These are phyloP conservation scores for Dendrobium officinale DNA, from an alignment of 106 monocot species.

Conservation along the genomic window DNA sequence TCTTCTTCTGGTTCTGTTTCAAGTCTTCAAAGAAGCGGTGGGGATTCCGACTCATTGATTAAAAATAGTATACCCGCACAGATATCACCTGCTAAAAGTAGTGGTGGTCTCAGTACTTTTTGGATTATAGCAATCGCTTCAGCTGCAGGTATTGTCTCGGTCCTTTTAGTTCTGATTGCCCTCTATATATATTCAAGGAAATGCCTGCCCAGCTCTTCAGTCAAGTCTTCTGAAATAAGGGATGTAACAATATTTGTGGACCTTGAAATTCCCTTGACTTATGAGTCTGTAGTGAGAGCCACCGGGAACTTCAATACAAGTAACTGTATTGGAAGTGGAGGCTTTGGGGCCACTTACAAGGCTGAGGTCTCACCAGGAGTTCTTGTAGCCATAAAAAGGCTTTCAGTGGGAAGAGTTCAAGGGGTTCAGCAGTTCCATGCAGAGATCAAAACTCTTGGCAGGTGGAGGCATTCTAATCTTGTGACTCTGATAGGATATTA, in stretches of 20 bases:
- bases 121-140: slow-evolving; percentile 85
- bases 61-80: slow-evolving; percentile 11
- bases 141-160: slow-evolving; percentile 71
- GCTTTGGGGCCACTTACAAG: slow-evolving; percentile 96
- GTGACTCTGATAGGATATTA: slow-evolving; percentile 71
- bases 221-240: slow-evolving; percentile 33
- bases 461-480: slow-evolving; percentile 54
- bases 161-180: slow-evolving; percentile 56
- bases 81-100: slow-evolving; percentile 12
- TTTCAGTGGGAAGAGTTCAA: slow-evolving; percentile 62
- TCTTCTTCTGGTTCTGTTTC: slow-evolving; percentile 20
- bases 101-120: slow-evolving; percentile 47
- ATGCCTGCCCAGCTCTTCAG: slow-evolving; percentile 42
- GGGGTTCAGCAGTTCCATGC: slow-evolving; percentile 64
- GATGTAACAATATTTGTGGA: slow-evolving; percentile 72
- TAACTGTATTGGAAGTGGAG: slow-evolving; percentile 92
- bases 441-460: slow-evolving; percentile 64
- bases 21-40: slow-evolving; percentile 16
- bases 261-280: slow-evolving; percentile 78
- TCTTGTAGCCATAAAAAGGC: slow-evolving; percentile 87
- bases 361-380: slow-evolving; percentile 89
- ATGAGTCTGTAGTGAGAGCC: slow-evolving; percentile 71
- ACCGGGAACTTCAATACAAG: slow-evolving; percentile 70
- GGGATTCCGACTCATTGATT: slow-evolving; percentile 13
- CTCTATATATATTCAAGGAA: slow-evolving; percentile 73